Percentiles rank a stretch among this genome's conserved stretches.
Conservation (phyloP, 495 filamentous ascomycete species). For the Achaetomiella virescens region DNA sequence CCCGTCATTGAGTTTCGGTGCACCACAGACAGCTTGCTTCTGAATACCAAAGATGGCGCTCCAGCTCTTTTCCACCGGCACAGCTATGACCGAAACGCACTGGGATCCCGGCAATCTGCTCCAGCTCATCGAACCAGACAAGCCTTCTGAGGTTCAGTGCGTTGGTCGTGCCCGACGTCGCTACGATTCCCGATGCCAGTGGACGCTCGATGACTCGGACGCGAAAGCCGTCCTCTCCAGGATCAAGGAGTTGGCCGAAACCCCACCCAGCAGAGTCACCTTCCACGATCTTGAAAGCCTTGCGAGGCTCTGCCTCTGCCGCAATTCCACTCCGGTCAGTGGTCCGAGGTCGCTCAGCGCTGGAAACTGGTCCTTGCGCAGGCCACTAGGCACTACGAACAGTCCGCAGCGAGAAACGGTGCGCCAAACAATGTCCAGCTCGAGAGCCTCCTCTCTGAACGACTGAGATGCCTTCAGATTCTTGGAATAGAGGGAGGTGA, state of each 20-base stretch:
- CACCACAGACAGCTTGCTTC: not conserved
- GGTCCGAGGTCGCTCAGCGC: not conserved
- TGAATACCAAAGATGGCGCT: not conserved
- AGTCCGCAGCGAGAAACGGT: not conserved
- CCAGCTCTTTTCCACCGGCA: too few species aligned
- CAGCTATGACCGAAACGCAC: not conserved
- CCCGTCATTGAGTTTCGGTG: too few species aligned
- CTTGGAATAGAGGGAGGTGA: not conserved
- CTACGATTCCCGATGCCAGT: not conserved
- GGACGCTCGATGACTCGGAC: not conserved
- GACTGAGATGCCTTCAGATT: not conserved
- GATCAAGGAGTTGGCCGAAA: not conserved
- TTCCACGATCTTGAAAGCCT: not conserved
- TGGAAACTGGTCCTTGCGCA: not conserved
- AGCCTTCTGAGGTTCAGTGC: not conserved
- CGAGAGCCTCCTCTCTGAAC: not conserved
- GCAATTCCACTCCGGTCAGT: not conserved
- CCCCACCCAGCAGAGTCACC: not conserved
- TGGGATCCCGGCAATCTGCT: conserved; percentile 2
- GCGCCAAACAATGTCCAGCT: not conserved
- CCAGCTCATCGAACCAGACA: not conserved
- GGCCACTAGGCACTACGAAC: not conserved
- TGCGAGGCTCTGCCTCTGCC: not conserved
- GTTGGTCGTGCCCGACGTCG: not conserved
- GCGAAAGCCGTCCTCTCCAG: not conserved